Base-by-base conservation (phyloP, 768 basidiomycete species). In the Crucibulum laeve region DNA sequence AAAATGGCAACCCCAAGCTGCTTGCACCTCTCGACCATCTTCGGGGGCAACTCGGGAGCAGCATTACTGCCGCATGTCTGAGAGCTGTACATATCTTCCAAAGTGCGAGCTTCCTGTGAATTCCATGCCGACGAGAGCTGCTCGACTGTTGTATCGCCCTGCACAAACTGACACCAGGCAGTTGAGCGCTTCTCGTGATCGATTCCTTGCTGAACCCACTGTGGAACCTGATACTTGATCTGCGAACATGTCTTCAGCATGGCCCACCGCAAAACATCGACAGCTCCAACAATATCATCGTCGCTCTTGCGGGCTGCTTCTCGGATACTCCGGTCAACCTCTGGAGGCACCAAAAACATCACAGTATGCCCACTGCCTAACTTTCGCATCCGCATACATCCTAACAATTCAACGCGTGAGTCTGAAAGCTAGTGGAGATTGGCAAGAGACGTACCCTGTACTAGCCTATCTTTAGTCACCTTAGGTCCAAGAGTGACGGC, bases 311-410 rank as follows among this genome's bases (percentile, higher is more conserved):
- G 3, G 15, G 30, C 30, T 32, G 59, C 44, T 4, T 46, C 34
- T n/a, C 67, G 65, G 42, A 77, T 71, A 1, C 46, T 39, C 7
- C 49, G 48, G 40, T 70, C 65, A 3, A 74, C 59, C 35, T 74
- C 72, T 0, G 54, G 50, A 5, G 75, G 65, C 7, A 70, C 74
- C 36, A 73, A 70, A 50, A 77, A 76, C 43, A 69, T 55, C n/a
- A 76, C 52, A 1, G 74, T 70, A 42, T 77, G 75, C 0, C 68
- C 70, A 7, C 57, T 52, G 10, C 76, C 76, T 1, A 77, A 61
- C 50, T 67, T 63, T 2, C 76, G 63, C 75, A 77, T 74, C 10
- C 75, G 61, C 75, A 77, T 77, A 42, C 75, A 77, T 3, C 74
- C 75, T 76, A 39, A 24, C n/a, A 30, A 23, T 47, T 35, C 17